Evolutionary conservation across 352 stramenopile genomes (phyloP).

Genomic region (Pythium coloratum): DNA sequence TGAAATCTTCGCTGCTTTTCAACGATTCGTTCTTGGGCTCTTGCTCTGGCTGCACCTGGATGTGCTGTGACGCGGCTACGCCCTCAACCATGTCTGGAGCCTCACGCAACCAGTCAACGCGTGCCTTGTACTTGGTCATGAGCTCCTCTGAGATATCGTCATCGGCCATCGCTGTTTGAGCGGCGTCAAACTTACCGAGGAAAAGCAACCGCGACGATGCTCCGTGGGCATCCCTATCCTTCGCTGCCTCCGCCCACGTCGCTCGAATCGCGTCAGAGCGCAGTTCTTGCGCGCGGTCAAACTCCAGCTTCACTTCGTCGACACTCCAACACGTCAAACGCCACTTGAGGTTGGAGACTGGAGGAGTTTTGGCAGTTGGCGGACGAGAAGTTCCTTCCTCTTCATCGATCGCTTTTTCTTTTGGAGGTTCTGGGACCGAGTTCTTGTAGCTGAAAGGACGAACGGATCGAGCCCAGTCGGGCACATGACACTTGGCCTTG

Average conservation of each 20-base stretch:
- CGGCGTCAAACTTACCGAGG: constrained; percentile 43
- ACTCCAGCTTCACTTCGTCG: constrained; percentile 61
- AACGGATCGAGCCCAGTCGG: constrained; percentile 45
- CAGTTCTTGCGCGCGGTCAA: constrained; percentile 55
- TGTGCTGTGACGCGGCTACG: background rate
- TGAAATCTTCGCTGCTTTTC: constrained; percentile 13
- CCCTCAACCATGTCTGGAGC: constrained; percentile 5
- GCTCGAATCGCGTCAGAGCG: constrained; percentile 51
- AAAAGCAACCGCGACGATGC: constrained; percentile 51
- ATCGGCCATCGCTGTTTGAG: constrained; percentile 39
- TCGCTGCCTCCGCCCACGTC: constrained; percentile 50
- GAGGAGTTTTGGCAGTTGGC: background rate
- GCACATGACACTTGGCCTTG: constrained; percentile 44
- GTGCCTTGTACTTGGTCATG: constrained; percentile 34
- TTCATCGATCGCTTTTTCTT: constrained; percentile 18
- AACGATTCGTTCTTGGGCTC: constrained; percentile 1
- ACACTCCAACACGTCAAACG: constrained; percentile 57
- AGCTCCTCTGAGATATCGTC: constrained; percentile 50
- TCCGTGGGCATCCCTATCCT: constrained; percentile 57
- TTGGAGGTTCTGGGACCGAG: constrained; percentile 1
- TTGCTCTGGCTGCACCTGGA: constrained; percentile 5
- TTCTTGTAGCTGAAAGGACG: constrained; percentile 37
- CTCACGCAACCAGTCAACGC: constrained; percentile 41
- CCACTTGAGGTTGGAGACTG: constrained; percentile 33
- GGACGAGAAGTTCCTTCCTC: constrained; percentile 3